phyloP scores from a whole-genome alignment of 2,329 filamentous ascomycete species.

The Arachnomyces sp. region DNA sequence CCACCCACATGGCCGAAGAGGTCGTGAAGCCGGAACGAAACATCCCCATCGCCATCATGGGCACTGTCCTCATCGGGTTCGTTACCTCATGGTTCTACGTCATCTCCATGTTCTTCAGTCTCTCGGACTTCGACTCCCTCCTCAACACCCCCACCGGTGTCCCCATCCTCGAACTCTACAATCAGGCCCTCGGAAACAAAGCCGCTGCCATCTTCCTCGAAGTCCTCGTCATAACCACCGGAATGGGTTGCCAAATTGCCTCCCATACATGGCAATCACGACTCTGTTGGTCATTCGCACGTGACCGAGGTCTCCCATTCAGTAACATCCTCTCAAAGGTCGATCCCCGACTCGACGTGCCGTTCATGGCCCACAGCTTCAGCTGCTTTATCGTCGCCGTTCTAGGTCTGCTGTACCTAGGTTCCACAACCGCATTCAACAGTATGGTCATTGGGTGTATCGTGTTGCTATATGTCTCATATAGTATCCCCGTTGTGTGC shows the following conservation, averaged over 20 bases:
- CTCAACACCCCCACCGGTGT: slow-evolving; percentile 35
- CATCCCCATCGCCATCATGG: slow-evolving; percentile 44
- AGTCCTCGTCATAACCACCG: slow-evolving; percentile 39
- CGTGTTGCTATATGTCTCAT: slow-evolving; percentile 40
- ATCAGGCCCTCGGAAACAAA: slow-evolving; percentile 34
- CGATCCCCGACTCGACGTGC: slow-evolving; percentile 34
- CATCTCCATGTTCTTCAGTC: slow-evolving; percentile 44
- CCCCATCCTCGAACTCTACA: slow-evolving; percentile 41
- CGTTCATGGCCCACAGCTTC: slow-evolving; percentile 35
- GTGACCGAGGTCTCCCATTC: slow-evolving; percentile 43
- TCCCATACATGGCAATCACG: slow-evolving; percentile 45
- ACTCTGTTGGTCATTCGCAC: slow-evolving; percentile 46
- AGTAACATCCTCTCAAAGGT: slow-evolving; percentile 34
- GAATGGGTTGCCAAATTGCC: slow-evolving; percentile 39
- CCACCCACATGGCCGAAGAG: slow-evolving; percentile 45
- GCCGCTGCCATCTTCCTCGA: slow-evolving; percentile 41
- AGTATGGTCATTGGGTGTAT: slow-evolving; percentile 40
- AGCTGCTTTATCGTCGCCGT: slow-evolving; percentile 39
- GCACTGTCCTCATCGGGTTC: slow-evolving; percentile 43
- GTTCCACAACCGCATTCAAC: slow-evolving; percentile 34
- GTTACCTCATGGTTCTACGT: slow-evolving; percentile 41
- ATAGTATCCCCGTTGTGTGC: slow-evolving; percentile 40
- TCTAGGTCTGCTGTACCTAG: slow-evolving; percentile 41
- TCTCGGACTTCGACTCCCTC: slow-evolving; percentile 37
- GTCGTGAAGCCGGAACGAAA: slow-evolving; percentile 39